Base-by-base conservation (phyloP, 2,329 filamentous ascomycete genomes). In the Ophiocordyceps sinensis region DNA sequence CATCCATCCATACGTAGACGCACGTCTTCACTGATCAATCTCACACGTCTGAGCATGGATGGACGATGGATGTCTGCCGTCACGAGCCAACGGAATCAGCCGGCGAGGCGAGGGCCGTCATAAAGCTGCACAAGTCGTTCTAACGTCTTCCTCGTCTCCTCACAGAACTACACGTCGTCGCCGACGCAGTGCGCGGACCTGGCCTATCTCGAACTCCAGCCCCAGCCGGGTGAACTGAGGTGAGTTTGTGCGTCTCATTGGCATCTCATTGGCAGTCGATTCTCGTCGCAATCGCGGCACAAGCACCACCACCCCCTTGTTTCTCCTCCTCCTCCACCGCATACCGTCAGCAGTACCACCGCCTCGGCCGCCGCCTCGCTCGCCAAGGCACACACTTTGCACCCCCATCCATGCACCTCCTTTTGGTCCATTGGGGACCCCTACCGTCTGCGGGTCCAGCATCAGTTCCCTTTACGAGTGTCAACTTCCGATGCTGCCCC, bases 151-250 rank as follows among this genome's bases (percentile, higher is more conserved):
- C 42, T 39, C 47, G 46, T 43, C 46, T 57, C 48, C n/a, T 51
- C 64, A 57, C 63, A 74, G 68, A 71, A 73, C 54, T 74, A 71
- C 61, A 67, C 71, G 59, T 63, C 68, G 57, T 68, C 71, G 58
- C 64, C 70, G 58, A 59, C 63, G 54, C 53, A 59, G 45, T 51
- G 49, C 40, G 44, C 55, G 51, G 68, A 66, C 56, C 61, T 74
- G 55, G 69, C 72, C 51, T 75, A 72, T 53, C 64, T 73, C 54
- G 68, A 71, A 41, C 64, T 73, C 51, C 65, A 64, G 41, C 58
- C 65, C 40, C 62, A 66, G 50, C 54, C 62, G 28, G 58, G 55
- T 66, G 71, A 75, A 54, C 71, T 74, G 62, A 70, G 71, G 71
- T 75, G 57, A 56, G 71, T 69, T 37, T 37, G 43, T 43, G 26